phyloP scores from a whole-genome alignment of 805 yeast species.

The Candida boidinii region DNA sequence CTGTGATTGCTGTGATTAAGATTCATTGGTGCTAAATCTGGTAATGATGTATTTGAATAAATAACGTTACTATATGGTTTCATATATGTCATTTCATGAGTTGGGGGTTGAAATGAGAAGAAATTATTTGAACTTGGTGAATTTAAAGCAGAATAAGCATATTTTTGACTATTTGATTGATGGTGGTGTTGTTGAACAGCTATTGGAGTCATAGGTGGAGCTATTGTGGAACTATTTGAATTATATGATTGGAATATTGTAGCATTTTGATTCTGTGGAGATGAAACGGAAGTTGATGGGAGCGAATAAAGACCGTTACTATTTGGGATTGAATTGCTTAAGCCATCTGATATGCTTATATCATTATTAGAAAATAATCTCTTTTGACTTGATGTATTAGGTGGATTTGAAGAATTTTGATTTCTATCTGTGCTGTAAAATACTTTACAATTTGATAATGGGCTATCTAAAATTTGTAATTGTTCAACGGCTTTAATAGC shows the following conservation, averaged over 20 bases:
- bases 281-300: conserved; percentile 18
- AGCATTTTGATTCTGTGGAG: conserved; percentile 11
- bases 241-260: conserved; percentile 4
- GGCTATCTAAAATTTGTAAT: conserved; percentile 17
- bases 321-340: too few relatives aligned
- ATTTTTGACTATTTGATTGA: too few relatives aligned
- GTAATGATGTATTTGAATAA: conserved; percentile 4
- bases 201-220: conserved; percentile 2
- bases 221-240: conserved; percentile 1
- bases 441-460: conserved; percentile 15
- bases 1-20: conserved; percentile 1
- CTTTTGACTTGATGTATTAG: conserved; percentile 4
- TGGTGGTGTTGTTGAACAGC: conserved; percentile 1
- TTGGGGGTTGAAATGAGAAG: background rate
- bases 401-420: conserved; percentile 4
- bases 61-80: conserved; percentile 7
- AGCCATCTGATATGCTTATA: too few relatives aligned
- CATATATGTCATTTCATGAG: conserved; percentile 4
- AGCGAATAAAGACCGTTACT: conserved; percentile 15
- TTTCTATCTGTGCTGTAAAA: conserved; percentile 23
- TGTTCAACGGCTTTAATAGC: conserved; percentile 37
- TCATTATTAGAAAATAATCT: conserved; percentile 4
- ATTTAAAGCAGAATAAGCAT: too few relatives aligned
- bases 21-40: conserved; percentile 3
- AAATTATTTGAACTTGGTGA: too few relatives aligned